Conservation (phyloP, 495 filamentous ascomycete genomes). For the Lineolata rhizophorae region DNA sequence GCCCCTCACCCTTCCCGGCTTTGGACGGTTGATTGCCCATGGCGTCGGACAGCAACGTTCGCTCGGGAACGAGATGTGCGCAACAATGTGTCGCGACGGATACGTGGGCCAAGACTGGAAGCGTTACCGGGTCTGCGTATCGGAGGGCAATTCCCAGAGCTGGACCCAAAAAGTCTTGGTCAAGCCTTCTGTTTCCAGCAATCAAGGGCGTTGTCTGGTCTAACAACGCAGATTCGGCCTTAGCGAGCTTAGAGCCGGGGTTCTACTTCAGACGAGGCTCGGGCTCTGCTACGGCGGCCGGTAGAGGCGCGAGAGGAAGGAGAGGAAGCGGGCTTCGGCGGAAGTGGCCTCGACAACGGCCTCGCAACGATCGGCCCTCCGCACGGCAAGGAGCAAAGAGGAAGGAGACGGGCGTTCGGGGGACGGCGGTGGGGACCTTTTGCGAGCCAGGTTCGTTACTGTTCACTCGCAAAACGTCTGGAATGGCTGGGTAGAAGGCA, state of each 20-base stretch:
- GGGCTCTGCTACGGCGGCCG: constrained; percentile 28
- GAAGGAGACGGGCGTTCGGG: constrained; percentile 4
- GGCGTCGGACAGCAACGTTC: constrained; percentile 19
- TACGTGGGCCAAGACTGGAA: too few relatives aligned
- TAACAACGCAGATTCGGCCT: too few relatives aligned
- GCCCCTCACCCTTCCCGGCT: constrained; percentile 23
- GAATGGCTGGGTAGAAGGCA: too few relatives aligned
- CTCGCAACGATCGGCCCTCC: constrained; percentile 6
- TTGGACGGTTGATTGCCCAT: constrained; percentile 96
- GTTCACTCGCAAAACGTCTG: too few relatives aligned
- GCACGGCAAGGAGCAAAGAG: constrained; percentile 1
- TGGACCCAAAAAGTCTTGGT: too few relatives aligned
- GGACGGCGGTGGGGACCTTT: constrained; percentile 3
- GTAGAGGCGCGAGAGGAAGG: constrained; percentile 31
- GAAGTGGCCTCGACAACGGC: constrained; percentile 13
- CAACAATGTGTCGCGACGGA: too few relatives aligned
- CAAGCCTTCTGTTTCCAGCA: too few relatives aligned
- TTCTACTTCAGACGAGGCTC: background rate
- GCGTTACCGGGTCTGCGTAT: too few relatives aligned
- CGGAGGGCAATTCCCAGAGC: too few relatives aligned
- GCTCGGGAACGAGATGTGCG: too few relatives aligned
- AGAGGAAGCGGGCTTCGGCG: constrained; percentile 27
- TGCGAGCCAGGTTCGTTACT: background rate
- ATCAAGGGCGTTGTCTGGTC: too few relatives aligned
- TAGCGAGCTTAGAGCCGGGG: too few relatives aligned